Evolutionary conservation across 208 protist species (phyloP), one percentile per base, ranked within the genome.

Genomic region (Trypanosomatidae sp.): DNA sequence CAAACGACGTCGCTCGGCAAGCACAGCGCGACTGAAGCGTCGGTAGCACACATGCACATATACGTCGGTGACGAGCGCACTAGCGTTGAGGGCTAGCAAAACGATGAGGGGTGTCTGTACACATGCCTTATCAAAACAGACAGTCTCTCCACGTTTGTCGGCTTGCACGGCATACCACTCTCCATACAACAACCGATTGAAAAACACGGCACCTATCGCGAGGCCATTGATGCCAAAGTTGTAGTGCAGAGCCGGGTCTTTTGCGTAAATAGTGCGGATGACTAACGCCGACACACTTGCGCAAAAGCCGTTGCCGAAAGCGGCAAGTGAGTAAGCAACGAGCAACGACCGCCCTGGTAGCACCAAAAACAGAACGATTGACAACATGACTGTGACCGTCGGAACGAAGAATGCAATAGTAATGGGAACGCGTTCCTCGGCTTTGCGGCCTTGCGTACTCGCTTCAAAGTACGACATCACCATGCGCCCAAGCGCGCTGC

Each of bases 211-310:
- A 2, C 66, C 40, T 10, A 51, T 43, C 37, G 55, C 48, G 3
- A 57, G 33, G 7, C 69, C 46, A 33, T 69, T 58, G 28, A 53
- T 65, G 33, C 49, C 52, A 19, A 74, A 73, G 53, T 83, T 79
- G 53, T 83, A 88, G 55, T 81, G 72, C 62, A 71, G 78, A 28
- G 65, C 78, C 21, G 69, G 49, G 45, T 83, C 72, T 48, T 77
- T 77, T 25, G 63, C 67, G 60, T 70, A 88, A n/a, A 83, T 68
- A 19, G 70, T 75, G 16, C 69, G 69, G 4, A 67, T 23, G 13
- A 80, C 69, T 27, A 88, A 63, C 15, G 80, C 46, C 4, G 49
- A 43, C 6, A 66, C 53, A 20, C 59, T 57, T 0, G 67, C 70
- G n/a, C 33, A 48, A 47, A 75, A 81, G n/a, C 78, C 78, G 61